Conservation (phyloP, 192 early-diverging fungal species). For the Allomyces macrogynus region DNA sequence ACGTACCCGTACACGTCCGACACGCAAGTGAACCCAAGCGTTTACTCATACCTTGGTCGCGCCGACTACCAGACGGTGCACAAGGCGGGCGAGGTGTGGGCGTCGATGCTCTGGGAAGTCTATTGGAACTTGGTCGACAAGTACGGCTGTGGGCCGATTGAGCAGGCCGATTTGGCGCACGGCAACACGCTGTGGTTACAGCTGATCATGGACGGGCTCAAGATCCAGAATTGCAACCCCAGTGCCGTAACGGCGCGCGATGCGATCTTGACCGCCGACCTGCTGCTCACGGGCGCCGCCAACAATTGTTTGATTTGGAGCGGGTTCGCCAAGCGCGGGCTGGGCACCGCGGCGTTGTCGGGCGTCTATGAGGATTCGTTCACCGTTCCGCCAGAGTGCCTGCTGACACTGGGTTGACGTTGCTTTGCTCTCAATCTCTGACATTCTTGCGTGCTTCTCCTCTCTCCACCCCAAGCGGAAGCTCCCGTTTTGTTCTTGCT, state of each 20-base stretch:
- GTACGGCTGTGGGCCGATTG: slow-evolving; percentile 17
- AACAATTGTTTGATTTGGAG: slow-evolving; percentile 32
- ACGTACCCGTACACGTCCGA: slow-evolving; percentile 52
- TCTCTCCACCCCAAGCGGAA: too few species aligned
- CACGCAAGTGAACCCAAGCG: slow-evolving; percentile 51
- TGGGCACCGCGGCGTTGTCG: slow-evolving; percentile 37
- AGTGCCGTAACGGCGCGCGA: slow-evolving; percentile 37
- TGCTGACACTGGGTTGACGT: too few species aligned
- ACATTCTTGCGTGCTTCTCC: too few species aligned
- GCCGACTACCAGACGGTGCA: slow-evolving; percentile 79
- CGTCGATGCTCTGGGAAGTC: slow-evolving; percentile 72
- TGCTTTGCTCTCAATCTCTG: too few species aligned
- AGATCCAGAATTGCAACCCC: slow-evolving; percentile 42
- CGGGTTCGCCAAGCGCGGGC: slow-evolving; percentile 43
- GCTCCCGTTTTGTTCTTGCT: too few species aligned
- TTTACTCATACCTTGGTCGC: slow-evolving; percentile 50
- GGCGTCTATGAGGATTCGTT: too few species aligned
- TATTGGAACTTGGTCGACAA: slow-evolving; percentile 49
- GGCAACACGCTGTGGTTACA: slow-evolving; percentile 30
- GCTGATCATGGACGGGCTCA: slow-evolving; percentile 29
- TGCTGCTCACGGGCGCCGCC: slow-evolving; percentile 17
- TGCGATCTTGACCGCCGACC: slow-evolving; percentile 37
- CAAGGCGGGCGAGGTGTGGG: slow-evolving; percentile 84
- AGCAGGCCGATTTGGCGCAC: slow-evolving; percentile 15
- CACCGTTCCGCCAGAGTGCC: too few species aligned